phyloP scores from a whole-genome alignment of 2,329 filamentous ascomycete genomes.

The Penicillium oxalicum region DNA sequence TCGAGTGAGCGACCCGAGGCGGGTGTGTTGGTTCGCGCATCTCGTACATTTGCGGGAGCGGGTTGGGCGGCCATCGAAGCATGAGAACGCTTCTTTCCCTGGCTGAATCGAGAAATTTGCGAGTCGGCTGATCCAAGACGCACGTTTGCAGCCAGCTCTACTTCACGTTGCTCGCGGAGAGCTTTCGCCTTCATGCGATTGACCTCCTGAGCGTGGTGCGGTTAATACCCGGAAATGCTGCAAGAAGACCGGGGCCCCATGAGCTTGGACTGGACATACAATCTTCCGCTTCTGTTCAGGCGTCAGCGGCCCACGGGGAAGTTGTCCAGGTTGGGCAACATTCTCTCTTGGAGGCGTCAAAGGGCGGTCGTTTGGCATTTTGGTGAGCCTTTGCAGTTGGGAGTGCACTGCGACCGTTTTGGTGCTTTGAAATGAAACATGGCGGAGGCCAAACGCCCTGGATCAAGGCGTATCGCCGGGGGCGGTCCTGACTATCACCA shows the following conservation, averaged over 20 bases:
- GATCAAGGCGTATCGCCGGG: background rate
- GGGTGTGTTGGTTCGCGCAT: slow-evolving; percentile 50
- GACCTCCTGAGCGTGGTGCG: slow-evolving; percentile 60
- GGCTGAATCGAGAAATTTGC: slow-evolving; percentile 41
- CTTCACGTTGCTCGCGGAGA: slow-evolving; percentile 65
- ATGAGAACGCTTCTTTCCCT: slow-evolving; percentile 68
- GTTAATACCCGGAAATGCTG: background rate
- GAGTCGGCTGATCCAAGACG: slow-evolving; percentile 27
- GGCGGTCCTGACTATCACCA: slow-evolving; percentile 6
- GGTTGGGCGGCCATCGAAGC: slow-evolving; percentile 53
- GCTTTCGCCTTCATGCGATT: slow-evolving; percentile 85
- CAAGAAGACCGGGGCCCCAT: too few relatives aligned
- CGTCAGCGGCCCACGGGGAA: slow-evolving; percentile 47
- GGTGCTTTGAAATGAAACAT: background rate
- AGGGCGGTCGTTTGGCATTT: slow-evolving; percentile 13
- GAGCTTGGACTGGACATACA: slow-evolving; percentile 29
- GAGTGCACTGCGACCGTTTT: background rate
- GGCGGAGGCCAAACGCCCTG: slow-evolving; percentile 1
- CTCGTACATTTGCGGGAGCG: slow-evolving; percentile 58
- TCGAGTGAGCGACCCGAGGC: slow-evolving; percentile 38
- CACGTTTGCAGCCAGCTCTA: slow-evolving; percentile 46
- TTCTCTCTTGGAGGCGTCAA: slow-evolving; percentile 35
- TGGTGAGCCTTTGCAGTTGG: background rate
- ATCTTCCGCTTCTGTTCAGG: slow-evolving; percentile 57
- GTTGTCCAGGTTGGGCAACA: slow-evolving; percentile 32